phyloP scores from a whole-genome alignment of 495 filamentous ascomycete species.

The Jackrogersella minutella region DNA sequence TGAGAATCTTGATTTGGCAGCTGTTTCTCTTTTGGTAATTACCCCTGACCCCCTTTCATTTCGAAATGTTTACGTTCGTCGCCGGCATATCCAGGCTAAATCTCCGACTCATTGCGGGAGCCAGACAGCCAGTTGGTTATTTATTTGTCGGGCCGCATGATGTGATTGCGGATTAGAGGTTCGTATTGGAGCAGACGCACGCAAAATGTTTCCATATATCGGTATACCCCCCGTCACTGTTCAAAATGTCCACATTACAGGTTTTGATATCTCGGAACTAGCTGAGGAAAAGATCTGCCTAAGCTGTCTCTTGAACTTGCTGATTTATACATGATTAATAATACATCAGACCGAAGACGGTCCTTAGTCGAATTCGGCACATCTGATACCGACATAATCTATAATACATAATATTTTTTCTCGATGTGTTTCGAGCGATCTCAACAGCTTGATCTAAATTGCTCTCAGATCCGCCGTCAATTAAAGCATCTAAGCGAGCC shows the following conservation, averaged over 20 bases:
- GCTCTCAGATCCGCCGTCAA: conserved; percentile 11
- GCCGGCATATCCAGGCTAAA: conserved; percentile 9
- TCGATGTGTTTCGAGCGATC: neutral
- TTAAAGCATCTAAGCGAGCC: conserved; percentile 3
- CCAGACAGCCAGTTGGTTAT: conserved; percentile 6
- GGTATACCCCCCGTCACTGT: neutral
- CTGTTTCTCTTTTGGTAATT: conserved; percentile 21
- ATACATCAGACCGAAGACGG: neutral
- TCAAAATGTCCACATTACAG: neutral
- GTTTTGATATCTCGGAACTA: neutral
- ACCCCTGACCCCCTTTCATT: conserved; percentile 30
- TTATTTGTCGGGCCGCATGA: conserved; percentile 8
- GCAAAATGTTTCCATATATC: conserved; percentile 14
- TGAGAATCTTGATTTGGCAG: conserved; percentile 14
- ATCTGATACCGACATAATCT: neutral
- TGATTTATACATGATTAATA: neutral
- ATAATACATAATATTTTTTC: conserved; percentile 3
- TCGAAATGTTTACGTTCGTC: conserved; percentile 14
- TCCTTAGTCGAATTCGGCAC: neutral
- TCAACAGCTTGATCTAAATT: neutral
- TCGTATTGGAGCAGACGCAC: conserved; percentile 4
- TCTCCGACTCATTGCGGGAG: conserved; percentile 7
- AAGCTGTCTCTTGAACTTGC: neutral
- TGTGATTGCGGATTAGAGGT: conserved; percentile 3
- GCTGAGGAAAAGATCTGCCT: conserved; percentile 3